Percentiles rank a stretch among this genome's conserved stretches.
phyloP scores from a whole-genome alignment of 305 asterid genomes.

The Fraxinus sp. region DNA sequence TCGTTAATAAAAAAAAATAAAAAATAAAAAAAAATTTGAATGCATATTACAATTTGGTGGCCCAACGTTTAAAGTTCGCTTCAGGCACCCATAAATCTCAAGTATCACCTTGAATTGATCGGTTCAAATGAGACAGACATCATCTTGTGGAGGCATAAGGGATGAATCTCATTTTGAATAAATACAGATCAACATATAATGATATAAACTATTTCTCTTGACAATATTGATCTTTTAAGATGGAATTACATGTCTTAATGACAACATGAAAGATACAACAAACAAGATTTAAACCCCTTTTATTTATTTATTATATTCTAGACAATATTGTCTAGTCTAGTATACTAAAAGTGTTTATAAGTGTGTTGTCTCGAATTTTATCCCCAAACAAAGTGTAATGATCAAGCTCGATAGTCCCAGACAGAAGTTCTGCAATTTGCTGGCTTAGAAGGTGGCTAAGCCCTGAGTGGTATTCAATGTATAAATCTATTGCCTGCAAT shows the following conservation, averaged over 20 bases:
- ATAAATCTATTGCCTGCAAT: not conserved
- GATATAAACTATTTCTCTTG: no score
- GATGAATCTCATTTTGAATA: no score
- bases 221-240: no score
- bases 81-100: not conserved
- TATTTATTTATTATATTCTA: no score
- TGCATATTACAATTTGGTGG: not conserved
- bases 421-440: not conserved
- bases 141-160: not conserved
- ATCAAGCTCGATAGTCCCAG: not conserved
- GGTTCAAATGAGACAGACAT: not conserved
- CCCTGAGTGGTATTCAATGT: not conserved
- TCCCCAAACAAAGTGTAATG: not conserved
- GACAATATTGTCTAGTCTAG: not conserved
- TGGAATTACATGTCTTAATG: no score
- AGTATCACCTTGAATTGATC: not conserved
- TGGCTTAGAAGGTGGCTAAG: not conserved
- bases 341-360: not conserved
- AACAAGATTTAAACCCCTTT: no score
- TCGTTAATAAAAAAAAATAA: no score
- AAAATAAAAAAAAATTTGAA: no score
- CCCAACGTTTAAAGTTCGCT: not conserved
- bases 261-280: no score
- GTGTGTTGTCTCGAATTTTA: not conserved
- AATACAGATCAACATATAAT: no score